Evolutionary conservation across 2,329 filamentous ascomycete genomes (phyloP), one percentile per base, ranked within the genome.

Genomic region (Clarireedia monteithiana): DNA sequence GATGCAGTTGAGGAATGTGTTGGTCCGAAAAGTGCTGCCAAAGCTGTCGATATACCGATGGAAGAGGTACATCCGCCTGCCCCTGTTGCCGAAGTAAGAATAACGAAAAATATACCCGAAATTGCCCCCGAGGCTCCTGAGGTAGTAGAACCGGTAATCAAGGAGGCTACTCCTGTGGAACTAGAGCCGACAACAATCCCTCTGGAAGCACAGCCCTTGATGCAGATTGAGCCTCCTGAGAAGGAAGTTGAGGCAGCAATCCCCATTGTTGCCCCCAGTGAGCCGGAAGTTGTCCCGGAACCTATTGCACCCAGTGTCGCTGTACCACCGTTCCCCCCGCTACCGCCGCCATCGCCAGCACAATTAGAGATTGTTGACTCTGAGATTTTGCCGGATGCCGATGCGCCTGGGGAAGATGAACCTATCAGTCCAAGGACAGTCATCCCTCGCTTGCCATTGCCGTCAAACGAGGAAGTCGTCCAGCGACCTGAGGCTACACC

Each of bases 321-420:
- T 20, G 20, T 20, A 34, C 9, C 39, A 20, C 7, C 14, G 39
- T 5, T 3, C 17, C 39, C 5, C 15, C 39, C 7, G 5, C 17
- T 20, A 20, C 15, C 15, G 17, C 39, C n/a, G 15, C 39, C 9
- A 7, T 12, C 38, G 5, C 15, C 10, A 34, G 5, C 34, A 30
- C 39, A 45, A 39, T 7, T 27, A 27, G 34, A 23, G 4, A 4
- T 24, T 7, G 48, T 54, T 2, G 52, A 55, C 7, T 48, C 38
- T 6, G 46, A 55, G 24, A 50, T 55, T 6, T n/a, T 44, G 10
- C 36, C 53, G 17, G 26, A 55, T 50, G 38, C 53, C 26, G 36
- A 55, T 44, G 14, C 47, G 26, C 26, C 44, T 39, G 50, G 50
- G 20, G 38, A 44, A 14, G 53, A 55, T 34, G 40, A 26, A 15